phyloP scores from a whole-genome alignment of 148 eudicot genomes.

The Vaccinium myrtillus region DNA sequence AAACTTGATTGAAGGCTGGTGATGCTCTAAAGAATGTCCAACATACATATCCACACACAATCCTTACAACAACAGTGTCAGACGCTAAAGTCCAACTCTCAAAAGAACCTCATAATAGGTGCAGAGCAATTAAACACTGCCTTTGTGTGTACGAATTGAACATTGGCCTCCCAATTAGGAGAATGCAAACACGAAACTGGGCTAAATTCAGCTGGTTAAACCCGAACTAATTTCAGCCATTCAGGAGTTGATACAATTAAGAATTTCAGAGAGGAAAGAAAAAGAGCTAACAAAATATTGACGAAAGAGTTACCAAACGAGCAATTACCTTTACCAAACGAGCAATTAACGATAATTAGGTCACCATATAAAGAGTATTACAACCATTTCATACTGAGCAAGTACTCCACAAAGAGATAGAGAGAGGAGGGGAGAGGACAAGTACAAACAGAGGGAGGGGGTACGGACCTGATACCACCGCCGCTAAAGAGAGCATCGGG shows the following conservation, averaged over 20 bases:
- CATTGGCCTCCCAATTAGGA: background rate
- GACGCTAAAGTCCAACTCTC: background rate
- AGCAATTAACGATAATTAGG: background rate
- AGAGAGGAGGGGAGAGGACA: too few relatives aligned
- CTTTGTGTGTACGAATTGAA: background rate
- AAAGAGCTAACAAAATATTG: background rate
- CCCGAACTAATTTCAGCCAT: background rate
- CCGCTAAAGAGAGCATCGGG: slow-evolving; percentile 57
- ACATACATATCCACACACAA: background rate
- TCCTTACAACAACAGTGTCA: background rate
- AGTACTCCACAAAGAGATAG: background rate
- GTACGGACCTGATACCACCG: slow-evolving; percentile 54
- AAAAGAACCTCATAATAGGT: background rate
- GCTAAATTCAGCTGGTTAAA: background rate
- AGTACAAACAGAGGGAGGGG: background rate
- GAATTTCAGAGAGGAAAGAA: background rate
- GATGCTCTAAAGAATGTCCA: too few relatives aligned
- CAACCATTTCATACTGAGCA: background rate
- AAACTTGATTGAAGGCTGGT: too few relatives aligned
- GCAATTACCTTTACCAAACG: background rate
- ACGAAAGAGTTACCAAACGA: background rate
- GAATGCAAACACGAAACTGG: background rate
- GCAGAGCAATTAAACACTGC: background rate
- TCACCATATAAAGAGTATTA: background rate
- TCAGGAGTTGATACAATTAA: background rate